phyloP scores from a whole-genome alignment of 2,329 filamentous ascomycete species.

The Cadophora sp. region DNA sequence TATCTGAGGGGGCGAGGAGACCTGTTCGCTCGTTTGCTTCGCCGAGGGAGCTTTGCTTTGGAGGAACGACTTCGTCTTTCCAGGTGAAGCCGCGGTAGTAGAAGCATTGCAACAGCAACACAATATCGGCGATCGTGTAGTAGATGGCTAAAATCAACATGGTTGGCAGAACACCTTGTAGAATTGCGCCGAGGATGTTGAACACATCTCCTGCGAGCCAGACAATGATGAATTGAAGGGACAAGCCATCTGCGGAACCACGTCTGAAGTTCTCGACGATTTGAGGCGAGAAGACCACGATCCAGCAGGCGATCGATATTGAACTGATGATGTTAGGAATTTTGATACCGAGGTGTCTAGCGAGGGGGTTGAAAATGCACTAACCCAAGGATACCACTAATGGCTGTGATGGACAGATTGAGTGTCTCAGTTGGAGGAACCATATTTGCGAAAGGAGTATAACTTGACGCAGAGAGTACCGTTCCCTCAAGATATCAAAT shows the following conservation, averaged over 20 bases:
- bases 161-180: slow-evolving; percentile 91
- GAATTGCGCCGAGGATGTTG: slow-evolving; percentile 90
- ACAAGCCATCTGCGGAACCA: slow-evolving; percentile 84
- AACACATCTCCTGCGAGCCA: slow-evolving; percentile 96
- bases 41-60: slow-evolving; percentile 49
- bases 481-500: not conserved
- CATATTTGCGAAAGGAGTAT: slow-evolving; percentile 27
- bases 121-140: slow-evolving; percentile 90
- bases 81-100: slow-evolving; percentile 89
- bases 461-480: not conserved
- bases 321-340: slow-evolving; percentile 60
- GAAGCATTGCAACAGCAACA: slow-evolving; percentile 88
- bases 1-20: slow-evolving; percentile 51
- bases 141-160: slow-evolving; percentile 97
- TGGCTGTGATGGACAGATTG: slow-evolving; percentile 85
- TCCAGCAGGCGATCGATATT: slow-evolving; percentile 94
- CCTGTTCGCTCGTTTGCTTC: slow-evolving; percentile 60
- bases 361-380: slow-evolving; percentile 36
- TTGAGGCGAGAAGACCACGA: slow-evolving; percentile 96
- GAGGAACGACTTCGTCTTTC: slow-evolving; percentile 58
- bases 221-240: slow-evolving; percentile 88
- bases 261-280: slow-evolving; percentile 94
- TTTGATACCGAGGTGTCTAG: not conserved
- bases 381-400: slow-evolving; percentile 90
- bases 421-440: slow-evolving; percentile 58